Percentiles rank a stretch among this genome's conserved stretches.
phyloP scores from a whole-genome alignment of 2,329 filamentous ascomycete species.

The Claviceps maximensis region DNA sequence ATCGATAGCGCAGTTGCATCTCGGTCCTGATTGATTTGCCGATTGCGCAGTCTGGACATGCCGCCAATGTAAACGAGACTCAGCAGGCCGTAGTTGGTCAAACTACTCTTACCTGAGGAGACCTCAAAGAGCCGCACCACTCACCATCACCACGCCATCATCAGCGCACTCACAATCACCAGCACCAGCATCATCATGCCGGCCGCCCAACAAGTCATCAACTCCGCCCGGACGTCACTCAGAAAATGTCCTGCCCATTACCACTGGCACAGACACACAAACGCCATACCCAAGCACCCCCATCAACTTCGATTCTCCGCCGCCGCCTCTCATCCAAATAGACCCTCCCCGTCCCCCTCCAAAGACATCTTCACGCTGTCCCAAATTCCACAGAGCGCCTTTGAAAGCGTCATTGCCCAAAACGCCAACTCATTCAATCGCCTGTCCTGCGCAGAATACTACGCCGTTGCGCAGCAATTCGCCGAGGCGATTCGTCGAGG shows the following conservation, averaged over 20 bases:
- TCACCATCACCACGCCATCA: not conserved
- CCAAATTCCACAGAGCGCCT: conserved; percentile 11
- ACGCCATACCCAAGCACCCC: not conserved
- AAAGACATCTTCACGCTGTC: conserved; percentile 12
- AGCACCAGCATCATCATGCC: not conserved
- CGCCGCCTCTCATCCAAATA: not conserved
- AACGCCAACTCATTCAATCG: conserved; percentile 8
- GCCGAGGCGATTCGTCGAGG: conserved; percentile 11
- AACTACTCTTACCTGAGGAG: no score
- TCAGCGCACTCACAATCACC: not conserved
- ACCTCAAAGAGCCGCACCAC: not conserved
- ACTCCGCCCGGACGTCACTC: not conserved
- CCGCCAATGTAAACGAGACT: no score
- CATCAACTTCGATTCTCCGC: conserved; percentile 2
- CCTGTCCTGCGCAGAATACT: conserved; percentile 14
- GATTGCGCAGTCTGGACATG: no score
- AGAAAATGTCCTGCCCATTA: not conserved
- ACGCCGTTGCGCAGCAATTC: conserved; percentile 12
- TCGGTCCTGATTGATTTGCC: no score
- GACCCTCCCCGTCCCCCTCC: not conserved
- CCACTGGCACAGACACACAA: not conserved
- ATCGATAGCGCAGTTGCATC: no score
- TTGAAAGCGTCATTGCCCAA: conserved; percentile 10
- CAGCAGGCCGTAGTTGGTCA: no score
- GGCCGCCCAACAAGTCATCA: not conserved